Evolutionary conservation across 495 filamentous ascomycete species (phyloP), one percentile per base, ranked within the genome.

Genomic region (Aspergillus incahuasiensis): DNA sequence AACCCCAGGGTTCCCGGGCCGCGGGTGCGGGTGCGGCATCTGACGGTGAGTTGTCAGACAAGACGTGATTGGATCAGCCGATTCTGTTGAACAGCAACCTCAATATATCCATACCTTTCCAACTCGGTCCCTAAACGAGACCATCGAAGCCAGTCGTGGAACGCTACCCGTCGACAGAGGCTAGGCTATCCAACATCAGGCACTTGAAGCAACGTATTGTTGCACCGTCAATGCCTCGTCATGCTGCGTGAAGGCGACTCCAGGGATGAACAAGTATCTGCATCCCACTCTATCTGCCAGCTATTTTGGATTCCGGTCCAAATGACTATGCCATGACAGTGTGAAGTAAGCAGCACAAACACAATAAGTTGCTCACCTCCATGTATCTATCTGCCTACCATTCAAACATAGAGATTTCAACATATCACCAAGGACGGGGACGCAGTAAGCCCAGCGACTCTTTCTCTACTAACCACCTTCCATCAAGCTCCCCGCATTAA

Each of bases 11-110:
- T n/a, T n/a, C n/a, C n/a, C n/a, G n/a, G n/a, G n/a, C n/a, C n/a
- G n/a, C 57, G 25, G 34, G 53, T 11, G 32, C 48, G 18, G 46
- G 52, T 20, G 45, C 55, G 42, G 54, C 60, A 62, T 71, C 67
- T 25, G 48, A 66, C 15, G 50, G 30, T 34, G 61, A 60, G 42
- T 48, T 52, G 50, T 55, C 62, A 52, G 59, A 64, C 54, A 64
- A 64, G 56, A 64, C 62, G 1, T 64, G 52, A 64, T 53, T 56
- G 57, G 46, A 1, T 18, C n/a, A 25, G 45, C 19, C 40, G 6
- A 3, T 19, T 35, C 32, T n/a, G n/a, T 15, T 35, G 6, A 11
- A 35, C 4, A 7, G 32, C 32, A 9, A 15, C 32, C 32, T 35
- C 32, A 35, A 35, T 9, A 35, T 35, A 35, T 35, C 32, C 13